These are phyloP conservation scores for Boletus sp. DNA, from an alignment of 768 basidiomycete species.

Conservation along the genomic window DNA sequence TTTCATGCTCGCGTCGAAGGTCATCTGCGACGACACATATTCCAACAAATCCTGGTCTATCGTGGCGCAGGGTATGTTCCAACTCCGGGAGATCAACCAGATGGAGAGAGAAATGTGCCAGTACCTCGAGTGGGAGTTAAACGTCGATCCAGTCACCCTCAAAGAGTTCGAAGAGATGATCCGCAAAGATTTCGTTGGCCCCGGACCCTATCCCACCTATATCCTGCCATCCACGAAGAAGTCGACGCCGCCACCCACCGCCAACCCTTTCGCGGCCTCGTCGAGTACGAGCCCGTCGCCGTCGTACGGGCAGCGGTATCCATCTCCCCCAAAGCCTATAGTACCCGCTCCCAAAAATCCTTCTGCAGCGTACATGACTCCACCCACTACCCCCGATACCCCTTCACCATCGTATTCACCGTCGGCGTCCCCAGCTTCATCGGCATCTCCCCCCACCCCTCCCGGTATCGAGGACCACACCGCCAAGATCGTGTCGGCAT, in stretches of 20 bases:
- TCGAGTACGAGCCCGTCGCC: conserved; percentile 29
- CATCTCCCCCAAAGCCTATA: conserved; percentile 32
- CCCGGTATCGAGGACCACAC: conserved; percentile 49
- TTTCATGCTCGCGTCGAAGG: conserved; percentile 72
- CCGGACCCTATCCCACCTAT: conserved; percentile 62
- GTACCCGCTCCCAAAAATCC: conserved; percentile 19
- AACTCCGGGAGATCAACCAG: conserved; percentile 72
- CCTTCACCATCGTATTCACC: conserved; percentile 52
- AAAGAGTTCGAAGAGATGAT: conserved; percentile 61
- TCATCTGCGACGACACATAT: conserved; percentile 94
- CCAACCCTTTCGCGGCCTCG: conserved; percentile 35
- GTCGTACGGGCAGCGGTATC: conserved; percentile 30
- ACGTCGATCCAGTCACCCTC: conserved; percentile 64
- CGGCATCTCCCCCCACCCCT: conserved; percentile 61
- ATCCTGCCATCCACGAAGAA: conserved; percentile 61
- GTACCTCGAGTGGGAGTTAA: conserved; percentile 92
- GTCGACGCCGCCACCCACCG: conserved; percentile 41
- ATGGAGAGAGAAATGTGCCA: conserved; percentile 81
- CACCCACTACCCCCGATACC: conserved; percentile 48
- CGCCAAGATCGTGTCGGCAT: conserved; percentile 46
- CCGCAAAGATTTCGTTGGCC: conserved; percentile 55
- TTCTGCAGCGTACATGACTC: conserved; percentile 21
- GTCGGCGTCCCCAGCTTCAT: conserved; percentile 58
- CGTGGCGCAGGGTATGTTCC: conserved; percentile 86
- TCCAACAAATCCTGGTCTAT: conserved; percentile 92